Evolutionary conservation across 805 yeast genomes (phyloP), one percentile per base, ranked within the genome.

Genomic region (Pichia nakasei): DNA sequence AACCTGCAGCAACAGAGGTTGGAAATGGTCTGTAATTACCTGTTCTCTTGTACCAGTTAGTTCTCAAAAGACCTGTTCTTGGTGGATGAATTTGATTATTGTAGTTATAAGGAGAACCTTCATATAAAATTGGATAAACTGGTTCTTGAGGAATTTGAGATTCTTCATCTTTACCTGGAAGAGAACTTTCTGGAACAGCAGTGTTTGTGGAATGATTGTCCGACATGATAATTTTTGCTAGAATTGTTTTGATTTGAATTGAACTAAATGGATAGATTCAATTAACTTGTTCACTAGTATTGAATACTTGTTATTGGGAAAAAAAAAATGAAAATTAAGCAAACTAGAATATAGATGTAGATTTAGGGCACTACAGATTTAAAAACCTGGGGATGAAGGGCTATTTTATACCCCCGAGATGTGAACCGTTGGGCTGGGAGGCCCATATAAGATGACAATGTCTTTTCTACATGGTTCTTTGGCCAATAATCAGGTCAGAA

Each of bases 1-100:
- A 59, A 18, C 80, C 80, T 22, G 74, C 61, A 3, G 78, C 70
- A 22, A 75, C 69, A 3, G 79, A 72, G 42, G 71, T 67, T 38
- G 71, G 75, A 48, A 64, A 69, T 46, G 65, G 70, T 54, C 78
- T 71, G 40, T 61, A 56, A 17, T 51, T 46, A 29, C 50, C 46
- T 6, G 80, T 70, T 45, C 66, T 60, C 19, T 68, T 63, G 47
- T 76, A 72, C 46, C 64, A 59, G 44, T 67, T 70, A 15, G 72
- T 70, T 54, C 69, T 67, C 49, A 74, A 57, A 24, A 49, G 46
- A 42, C 65, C 65, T 15, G 65, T 61, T 50, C 72, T 56, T 38
- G 73, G 73, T 41, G 68, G 70, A 37, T 65, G 56, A 6, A 67
- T 56, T 40, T 59, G 49, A 38, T 42, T 46, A 26, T 53, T 55